A percentile compares a stretch with the other conserved stretches of the same genome.
Conservation (phyloP, 148 eudicot species). For the Fagopyrum tataricum region DNA sequence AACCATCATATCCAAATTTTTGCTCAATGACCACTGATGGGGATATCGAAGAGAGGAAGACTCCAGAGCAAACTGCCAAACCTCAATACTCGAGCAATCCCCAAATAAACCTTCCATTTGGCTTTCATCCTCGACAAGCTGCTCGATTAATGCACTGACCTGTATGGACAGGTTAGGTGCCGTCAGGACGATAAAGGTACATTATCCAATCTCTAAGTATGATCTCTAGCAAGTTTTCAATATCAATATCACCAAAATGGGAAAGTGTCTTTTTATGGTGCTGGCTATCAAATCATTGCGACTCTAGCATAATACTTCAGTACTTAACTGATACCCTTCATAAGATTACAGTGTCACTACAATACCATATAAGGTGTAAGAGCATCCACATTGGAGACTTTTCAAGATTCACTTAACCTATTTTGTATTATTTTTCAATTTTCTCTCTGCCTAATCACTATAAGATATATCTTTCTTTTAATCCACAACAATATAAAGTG, state of each 20-base stretch:
- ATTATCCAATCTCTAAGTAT: neutral
- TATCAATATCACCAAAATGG: neutral
- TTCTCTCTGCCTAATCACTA: no score
- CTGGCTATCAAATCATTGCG: neutral
- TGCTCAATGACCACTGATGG: constrained; percentile 38
- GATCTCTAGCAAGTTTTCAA: neutral
- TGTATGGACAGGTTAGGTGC: constrained; percentile 22
- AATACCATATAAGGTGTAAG: neutral
- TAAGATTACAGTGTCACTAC: neutral
- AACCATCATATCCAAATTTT: constrained; percentile 24
- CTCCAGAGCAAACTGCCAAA: constrained; percentile 56
- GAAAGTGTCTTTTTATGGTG: neutral
- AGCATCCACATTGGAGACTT: no score
- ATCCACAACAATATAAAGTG: no score
- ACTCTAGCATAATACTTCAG: neutral
- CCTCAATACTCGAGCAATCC: constrained; percentile 44
- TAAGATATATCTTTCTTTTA: no score
- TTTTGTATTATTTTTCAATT: no score
- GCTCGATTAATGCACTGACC: constrained; percentile 72
- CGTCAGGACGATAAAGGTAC: neutral
- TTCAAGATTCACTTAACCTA: no score
- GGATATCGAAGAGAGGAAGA: constrained; percentile 36
- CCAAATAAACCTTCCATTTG: constrained; percentile 69
- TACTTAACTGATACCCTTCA: neutral
- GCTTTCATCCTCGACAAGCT: constrained; percentile 78